Conservation (phyloP, 352 stramenopile species). For the Globisporangium radiosum region DNA sequence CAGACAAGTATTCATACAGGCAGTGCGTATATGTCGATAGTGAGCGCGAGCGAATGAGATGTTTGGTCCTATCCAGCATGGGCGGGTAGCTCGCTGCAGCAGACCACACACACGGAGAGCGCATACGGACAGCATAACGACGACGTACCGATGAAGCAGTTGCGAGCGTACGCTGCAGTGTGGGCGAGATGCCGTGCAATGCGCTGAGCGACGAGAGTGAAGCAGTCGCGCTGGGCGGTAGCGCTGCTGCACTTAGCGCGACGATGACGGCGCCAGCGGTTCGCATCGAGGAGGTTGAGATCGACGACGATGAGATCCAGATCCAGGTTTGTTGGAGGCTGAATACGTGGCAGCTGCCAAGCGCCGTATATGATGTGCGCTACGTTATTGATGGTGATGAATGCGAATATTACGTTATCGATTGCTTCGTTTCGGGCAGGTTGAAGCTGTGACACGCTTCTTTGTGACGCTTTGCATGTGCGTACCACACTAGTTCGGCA, state of each 20-base stretch:
- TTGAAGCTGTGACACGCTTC: not conserved
- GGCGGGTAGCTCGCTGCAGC: not conserved
- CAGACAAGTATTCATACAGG: not conserved
- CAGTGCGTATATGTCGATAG: constrained; percentile 5
- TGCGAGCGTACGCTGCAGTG: constrained; percentile 31
- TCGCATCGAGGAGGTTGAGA: not conserved
- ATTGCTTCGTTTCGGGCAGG: not conserved
- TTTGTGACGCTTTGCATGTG: not conserved
- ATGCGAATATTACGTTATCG: not conserved
- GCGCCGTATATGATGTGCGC: not conserved
- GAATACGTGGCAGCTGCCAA: no score
- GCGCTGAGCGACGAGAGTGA: constrained; percentile 16
- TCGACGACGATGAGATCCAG: not conserved
- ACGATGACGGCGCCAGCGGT: not conserved
- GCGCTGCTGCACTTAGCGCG: no score
- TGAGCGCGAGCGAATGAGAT: not conserved
- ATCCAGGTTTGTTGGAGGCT: no score
- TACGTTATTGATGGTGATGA: not conserved
- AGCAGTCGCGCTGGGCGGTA: not conserved
- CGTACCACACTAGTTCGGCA: not conserved
- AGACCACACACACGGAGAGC: not conserved
- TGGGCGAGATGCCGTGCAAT: constrained; percentile 31
- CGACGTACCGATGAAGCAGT: constrained; percentile 28
- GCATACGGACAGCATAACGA: not conserved
- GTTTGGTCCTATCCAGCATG: not conserved